Base-by-base conservation (phyloP, 2,329 filamentous ascomycete genomes). In the Exophiala xenobiotica region DNA sequence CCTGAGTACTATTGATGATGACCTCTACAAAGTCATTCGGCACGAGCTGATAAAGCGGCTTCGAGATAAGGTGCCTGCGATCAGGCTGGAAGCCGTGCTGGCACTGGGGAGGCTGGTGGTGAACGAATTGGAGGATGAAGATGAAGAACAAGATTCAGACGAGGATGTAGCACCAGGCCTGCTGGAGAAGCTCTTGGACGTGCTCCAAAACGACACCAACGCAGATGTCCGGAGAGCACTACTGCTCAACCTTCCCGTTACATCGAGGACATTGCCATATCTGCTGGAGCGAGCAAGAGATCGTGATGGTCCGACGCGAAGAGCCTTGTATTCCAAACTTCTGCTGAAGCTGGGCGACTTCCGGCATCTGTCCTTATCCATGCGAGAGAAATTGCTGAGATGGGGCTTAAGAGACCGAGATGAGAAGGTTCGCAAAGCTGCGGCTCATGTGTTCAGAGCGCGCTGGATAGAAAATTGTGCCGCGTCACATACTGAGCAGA, bases 391-490 rank as follows among this genome's bases (percentile, higher is more conserved):
- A 70, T 78, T 99, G 24, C 79, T 99, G 22, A 83, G 93, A 31
- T 99, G 93, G 93, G 93, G 93, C 44, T 75, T 99, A 33, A 84
- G 91, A 31, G 93, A 99, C 67, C 83, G 93, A 68, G 93, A 99
- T 61, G 92, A 97, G 60, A 90, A 87, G 61, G 93, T 99, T 9
- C 84, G 91, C 46, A 95, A 96, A 68, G 92, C 92, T 6, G 88
- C 93, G 3, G 90, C 88, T 6, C 86, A 88, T 39, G 77, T 97
- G 5, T 99, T 99, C 73, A 84, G 87, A 55, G 91, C 96, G 65
- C 83, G 90, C n/a, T 99, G 93, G 93, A 92, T 99, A 55, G 92
- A 97, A 65, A 90, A 97, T 65, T 96, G 91, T 63, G 90, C 88
- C 4, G 86, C 86, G n/a, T 50, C 55, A 1, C 24, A 47, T 14